Base-by-base conservation (phyloP, 1,284 basidiomycete genomes). In the Naganishia sp. region DNA sequence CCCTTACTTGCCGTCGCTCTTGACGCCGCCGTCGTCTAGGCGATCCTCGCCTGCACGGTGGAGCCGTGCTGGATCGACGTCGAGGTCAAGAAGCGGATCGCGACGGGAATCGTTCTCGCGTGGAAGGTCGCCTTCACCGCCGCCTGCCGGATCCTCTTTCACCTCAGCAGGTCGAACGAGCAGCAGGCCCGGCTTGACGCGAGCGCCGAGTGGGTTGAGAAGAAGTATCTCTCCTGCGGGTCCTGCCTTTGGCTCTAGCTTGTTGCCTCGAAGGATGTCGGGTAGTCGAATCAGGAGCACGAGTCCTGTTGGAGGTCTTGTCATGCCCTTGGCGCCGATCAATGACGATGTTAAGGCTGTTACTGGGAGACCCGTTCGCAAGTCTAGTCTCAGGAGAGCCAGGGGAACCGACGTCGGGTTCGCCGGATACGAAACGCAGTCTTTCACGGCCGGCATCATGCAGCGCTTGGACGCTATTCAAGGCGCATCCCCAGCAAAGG, bases 201-300 rank as follows among this genome's bases (percentile, higher is more conserved):
- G 59, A 13, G 59, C 59, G 48, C 59, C 59, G n/a, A 61, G 59
- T n/a, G 23, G 36, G 25, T 42, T 61, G 36, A 50, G 59, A 46
- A 49, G 59, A 25, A 61, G 59, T 31, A 49, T 61, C 25, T 61
- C 59, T 11, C 59, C 59, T 2, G 36, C 18, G 7, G 42, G 33
- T 43, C 59, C 48, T 10, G 39, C 21, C 5, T 46, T 48, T n/a
- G 57, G 57, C 11, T 49, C 45, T 36, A 36, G 57, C 31, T 48
- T 60, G 25, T 49, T 60, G 59, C 59, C 48, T 16, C 59, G 59
- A 15, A n/a, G 59, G 50, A 61, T 61, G 59, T 61, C 59, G n/a
- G 59, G 59, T 43, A 61, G 59, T 28, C 48, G 59, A 52, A 61
- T 61, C 36, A 33, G 59, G 33, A 61, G 59, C 48, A 61, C 59